Base-by-base conservation (phyloP, 805 yeast species). In the Myxozyma vanderwaltii region DNA sequence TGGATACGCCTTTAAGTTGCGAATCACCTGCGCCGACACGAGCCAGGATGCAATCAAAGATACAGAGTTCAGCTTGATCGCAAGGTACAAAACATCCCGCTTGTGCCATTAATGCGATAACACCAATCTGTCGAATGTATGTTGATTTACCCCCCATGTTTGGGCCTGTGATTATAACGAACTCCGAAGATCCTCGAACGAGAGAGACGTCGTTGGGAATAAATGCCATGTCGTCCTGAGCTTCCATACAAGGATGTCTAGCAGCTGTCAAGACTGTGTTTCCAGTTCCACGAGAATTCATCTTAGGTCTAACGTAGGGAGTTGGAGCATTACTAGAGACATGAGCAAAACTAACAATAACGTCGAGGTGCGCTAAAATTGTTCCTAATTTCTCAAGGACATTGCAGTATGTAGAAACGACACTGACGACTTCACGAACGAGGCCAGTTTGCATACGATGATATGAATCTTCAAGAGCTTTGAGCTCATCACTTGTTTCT, bases 1-100 rank as follows among this genome's bases (percentile, higher is more conserved):
- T 94, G 0, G 98, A 91, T 29, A 94, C 89, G 26, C 99, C 99
- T 73, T 92, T 91, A 70, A 94, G 79, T 74, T 94, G 99, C 0
- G 97, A 92, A 72, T 94, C 99, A 12, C 97, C 96, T 1, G 99
- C 98, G 10, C 99, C 99, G n/a, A 94, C 97, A 70, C 99, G 84
- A 13, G 98, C 95, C 60, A 94, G 79, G 4, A 94, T 86, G 1
- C 96, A 90, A 74, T 94, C 99, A 63, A 92, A 90, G 1, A 94
- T 78, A 12, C 90, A 84, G 26, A 94, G 72, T 68, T 89, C 91
- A 0, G 97, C 91, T 35, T 79, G 84, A 12, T 76, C 76, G 61
- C 87, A 86, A 1, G 99, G 99, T 26, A 91, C 84, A 70, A 86
- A 91, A 59, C 94, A 86, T 0, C 97, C 97, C 21, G 90, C 82